A percentile compares a stretch with the other conserved stretches of the same genome.
Evolutionary conservation across 2,329 filamentous ascomycete genomes (phyloP).

Genomic region (Acarospora socialis): DNA sequence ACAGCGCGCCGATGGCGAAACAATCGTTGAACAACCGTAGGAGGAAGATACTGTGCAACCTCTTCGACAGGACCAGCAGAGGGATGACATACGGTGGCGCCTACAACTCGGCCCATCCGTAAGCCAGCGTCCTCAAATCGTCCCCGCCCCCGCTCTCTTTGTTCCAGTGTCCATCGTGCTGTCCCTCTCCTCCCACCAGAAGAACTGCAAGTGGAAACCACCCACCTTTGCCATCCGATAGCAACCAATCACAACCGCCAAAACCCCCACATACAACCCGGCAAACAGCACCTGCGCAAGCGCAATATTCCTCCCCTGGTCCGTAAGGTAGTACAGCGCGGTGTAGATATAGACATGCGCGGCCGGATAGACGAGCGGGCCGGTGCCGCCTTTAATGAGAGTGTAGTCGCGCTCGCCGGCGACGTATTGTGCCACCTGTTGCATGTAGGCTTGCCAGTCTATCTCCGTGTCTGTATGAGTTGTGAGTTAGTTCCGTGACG

Average conservation of each 20-base stretch:
- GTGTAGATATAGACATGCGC: conserved; percentile 85
- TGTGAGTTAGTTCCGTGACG: conserved; percentile 8
- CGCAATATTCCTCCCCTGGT: conserved; percentile 59
- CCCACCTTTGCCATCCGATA: conserved; percentile 59
- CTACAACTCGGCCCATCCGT: too few relatives aligned
- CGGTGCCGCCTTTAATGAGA: conserved; percentile 72
- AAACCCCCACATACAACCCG: conserved; percentile 58
- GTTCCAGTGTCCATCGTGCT: too few relatives aligned
- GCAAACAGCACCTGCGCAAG: conserved; percentile 77
- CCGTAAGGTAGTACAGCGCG: conserved; percentile 61
- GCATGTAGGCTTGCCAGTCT: conserved; percentile 95
- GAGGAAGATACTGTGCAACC: conserved; percentile 85
- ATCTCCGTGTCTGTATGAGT: conserved; percentile 73
- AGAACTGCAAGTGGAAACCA: too few relatives aligned
- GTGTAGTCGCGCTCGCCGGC: conserved; percentile 80
- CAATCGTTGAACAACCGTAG: conserved; percentile 93
- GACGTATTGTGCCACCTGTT: conserved; percentile 69
- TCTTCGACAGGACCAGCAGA: conserved; percentile 75
- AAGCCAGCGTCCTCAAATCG: too few relatives aligned
- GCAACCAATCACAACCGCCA: conserved; percentile 66
- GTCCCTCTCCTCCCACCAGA: too few relatives aligned
- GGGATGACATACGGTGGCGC: too few relatives aligned
- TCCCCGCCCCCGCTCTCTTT: too few relatives aligned
- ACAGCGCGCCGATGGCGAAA: conserved; percentile 72
- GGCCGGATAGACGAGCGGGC: conserved; percentile 88